Conservation (phyloP, 1,139 yeast genomes). For the Suhomyces kunorum region DNA sequence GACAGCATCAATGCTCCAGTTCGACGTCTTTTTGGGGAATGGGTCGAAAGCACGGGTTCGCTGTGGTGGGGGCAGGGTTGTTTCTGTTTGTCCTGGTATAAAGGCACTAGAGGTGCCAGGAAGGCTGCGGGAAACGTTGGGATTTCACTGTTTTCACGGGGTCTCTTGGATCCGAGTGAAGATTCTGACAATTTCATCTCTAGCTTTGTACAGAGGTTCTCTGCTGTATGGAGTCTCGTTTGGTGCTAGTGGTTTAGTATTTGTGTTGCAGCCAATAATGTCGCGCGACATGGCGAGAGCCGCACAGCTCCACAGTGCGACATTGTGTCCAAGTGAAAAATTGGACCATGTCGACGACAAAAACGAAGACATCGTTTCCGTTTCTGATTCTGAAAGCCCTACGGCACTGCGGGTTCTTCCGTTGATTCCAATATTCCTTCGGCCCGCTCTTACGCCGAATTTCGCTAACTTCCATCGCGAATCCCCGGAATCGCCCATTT, state of each 20-base stretch:
- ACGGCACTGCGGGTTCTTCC: no score
- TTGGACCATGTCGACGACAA: neutral
- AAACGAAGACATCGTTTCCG: no score
- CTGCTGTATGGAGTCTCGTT: no score
- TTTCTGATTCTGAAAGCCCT: no score
- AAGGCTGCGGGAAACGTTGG: neutral
- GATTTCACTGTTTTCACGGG: neutral
- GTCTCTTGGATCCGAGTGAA: neutral
- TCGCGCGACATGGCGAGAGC: neutral
- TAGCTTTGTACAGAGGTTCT: neutral
- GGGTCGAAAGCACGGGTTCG: neutral
- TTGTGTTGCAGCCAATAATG: slow-evolving; percentile 12
- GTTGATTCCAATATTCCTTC: no score
- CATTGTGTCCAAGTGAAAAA: neutral
- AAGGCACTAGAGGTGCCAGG: neutral
- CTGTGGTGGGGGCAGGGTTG: neutral
- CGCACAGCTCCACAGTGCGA: neutral
- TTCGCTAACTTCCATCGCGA: no score
- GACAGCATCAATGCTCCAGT: neutral
- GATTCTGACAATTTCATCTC: neutral
- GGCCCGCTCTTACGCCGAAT: no score
- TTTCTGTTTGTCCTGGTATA: neutral
- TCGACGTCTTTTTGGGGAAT: neutral
- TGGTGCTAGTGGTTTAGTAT: no score
- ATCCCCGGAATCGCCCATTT: no score